A percentile compares a stretch with the other conserved stretches of the same genome.
Conservation (phyloP, 1,284 basidiomycete genomes). For the Puccinia horiana region DNA sequence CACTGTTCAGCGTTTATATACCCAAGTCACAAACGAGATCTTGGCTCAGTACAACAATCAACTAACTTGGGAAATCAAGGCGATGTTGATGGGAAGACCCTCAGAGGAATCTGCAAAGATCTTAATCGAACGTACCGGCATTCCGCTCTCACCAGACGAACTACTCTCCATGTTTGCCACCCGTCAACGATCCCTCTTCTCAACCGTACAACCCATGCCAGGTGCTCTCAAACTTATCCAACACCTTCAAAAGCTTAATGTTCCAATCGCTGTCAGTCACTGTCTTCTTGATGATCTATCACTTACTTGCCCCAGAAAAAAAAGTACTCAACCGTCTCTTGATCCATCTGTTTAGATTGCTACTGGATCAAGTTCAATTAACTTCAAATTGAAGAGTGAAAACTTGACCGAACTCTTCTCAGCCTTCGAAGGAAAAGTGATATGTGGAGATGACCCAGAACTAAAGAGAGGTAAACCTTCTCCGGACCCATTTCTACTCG, state of each 20-base stretch:
- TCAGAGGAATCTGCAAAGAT: conserved; percentile 55
- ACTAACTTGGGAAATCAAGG: conserved; percentile 59
- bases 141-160: conserved; percentile 7
- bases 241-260: conserved; percentile 55
- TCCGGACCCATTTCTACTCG: conserved; percentile 58
- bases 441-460: conserved; percentile 57
- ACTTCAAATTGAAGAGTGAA: conserved; percentile 57
- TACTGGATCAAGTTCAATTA: conserved; percentile 56
- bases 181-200: conserved; percentile 53
- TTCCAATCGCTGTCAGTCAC: conserved; percentile 54
- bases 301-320: background rate
- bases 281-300: conserved; percentile 46
- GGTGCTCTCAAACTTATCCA: conserved; percentile 56
- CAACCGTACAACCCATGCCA: conserved; percentile 56
- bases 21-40: conserved; percentile 57
- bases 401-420: conserved; percentile 54
- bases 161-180: conserved; percentile 1
- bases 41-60: conserved; percentile 57
- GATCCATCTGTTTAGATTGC: conserved; percentile 51
- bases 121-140: conserved; percentile 34
- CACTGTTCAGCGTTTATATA: conserved; percentile 53
- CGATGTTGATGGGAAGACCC: conserved; percentile 58
- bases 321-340: background rate
- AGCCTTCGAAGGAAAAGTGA: conserved; percentile 54
- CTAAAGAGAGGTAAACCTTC: conserved; percentile 57